A percentile compares a stretch with the other conserved stretches of the same genome.
phyloP scores from a whole-genome alignment of 257 asterid genomes.

The Nicotiana obtusifolia region DNA sequence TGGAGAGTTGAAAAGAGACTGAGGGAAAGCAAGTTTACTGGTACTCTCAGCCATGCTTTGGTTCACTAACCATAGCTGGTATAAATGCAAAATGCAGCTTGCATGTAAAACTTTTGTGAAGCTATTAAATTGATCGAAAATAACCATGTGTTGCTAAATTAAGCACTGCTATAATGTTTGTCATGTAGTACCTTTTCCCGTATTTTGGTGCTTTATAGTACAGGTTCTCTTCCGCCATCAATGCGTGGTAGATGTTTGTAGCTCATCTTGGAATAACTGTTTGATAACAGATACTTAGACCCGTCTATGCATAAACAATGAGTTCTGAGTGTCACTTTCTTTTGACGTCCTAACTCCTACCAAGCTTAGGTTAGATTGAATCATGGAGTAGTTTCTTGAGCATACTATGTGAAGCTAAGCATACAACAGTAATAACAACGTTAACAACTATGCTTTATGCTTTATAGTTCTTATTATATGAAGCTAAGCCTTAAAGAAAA shows the following conservation, averaged over 20 bases:
- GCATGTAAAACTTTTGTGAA: background rate
- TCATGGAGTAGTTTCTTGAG: background rate
- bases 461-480: background rate
- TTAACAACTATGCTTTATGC: background rate
- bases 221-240: background rate
- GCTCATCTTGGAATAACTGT: background rate
- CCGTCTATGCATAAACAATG: background rate
- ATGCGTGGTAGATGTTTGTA: background rate
- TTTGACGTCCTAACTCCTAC: background rate
- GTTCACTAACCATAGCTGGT: background rate
- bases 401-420: background rate
- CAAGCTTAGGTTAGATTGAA: background rate
- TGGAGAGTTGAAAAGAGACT: background rate
- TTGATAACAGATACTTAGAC: background rate
- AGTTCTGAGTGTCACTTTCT: background rate
- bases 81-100: background rate
- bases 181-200: background rate
- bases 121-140: background rate
- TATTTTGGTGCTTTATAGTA: background rate
- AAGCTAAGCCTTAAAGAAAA: background rate
- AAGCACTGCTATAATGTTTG: background rate
- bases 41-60: background rate
- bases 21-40: background rate
- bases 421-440: background rate
- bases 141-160: background rate